Base-by-base conservation (phyloP, 345 rosid species). In the Eutrema heterophyllum region DNA sequence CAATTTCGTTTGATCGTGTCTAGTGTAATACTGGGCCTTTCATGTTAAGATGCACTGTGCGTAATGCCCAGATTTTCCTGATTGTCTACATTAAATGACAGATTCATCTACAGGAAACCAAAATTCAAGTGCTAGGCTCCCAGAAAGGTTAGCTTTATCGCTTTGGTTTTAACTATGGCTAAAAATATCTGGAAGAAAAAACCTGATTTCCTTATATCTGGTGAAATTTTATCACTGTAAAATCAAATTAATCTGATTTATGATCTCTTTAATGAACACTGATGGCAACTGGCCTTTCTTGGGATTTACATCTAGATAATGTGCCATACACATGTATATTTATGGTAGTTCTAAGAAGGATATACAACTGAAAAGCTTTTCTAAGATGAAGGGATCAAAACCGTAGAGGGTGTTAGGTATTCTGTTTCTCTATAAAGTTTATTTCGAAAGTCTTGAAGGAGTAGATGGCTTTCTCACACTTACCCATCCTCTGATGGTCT, bases 71-170 rank as follows among this genome's bases (percentile, higher is more conserved):
- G 4, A 50, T 33, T 43, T 75, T 35, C 45, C 48, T 39, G 26
- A 1, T 54, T 35, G 11, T 68, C 41, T 41, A 9, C 32, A 38
- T 69, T 36, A 5, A 39, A 70, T 64, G 10, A 53, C 91, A 95
- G 98, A 95, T 71, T 83, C 84, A 63, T 85, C 91, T 48, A 80
- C 89, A 66, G 88, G 83, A 79, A 80, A 63, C 80, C 96, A 87
- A 74, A 84, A 81, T 70, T 87, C 90, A 70, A 84, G 85, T 73
- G 87, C 97, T 66, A 84, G 94, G 58, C 92, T 95, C 71, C 98
- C 97, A 75, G 99, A 92, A 82, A 95, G 99, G 98, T 92, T 80
- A 73, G 82, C 56, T 29, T 52, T 61, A 54, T 64, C 24, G 30
- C 71, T 51, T 80, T 53, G 27, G 39, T 62, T 41, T 21, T 10